Conservation (phyloP, 805 yeast genomes). For the Ogataea chonburiensis region DNA sequence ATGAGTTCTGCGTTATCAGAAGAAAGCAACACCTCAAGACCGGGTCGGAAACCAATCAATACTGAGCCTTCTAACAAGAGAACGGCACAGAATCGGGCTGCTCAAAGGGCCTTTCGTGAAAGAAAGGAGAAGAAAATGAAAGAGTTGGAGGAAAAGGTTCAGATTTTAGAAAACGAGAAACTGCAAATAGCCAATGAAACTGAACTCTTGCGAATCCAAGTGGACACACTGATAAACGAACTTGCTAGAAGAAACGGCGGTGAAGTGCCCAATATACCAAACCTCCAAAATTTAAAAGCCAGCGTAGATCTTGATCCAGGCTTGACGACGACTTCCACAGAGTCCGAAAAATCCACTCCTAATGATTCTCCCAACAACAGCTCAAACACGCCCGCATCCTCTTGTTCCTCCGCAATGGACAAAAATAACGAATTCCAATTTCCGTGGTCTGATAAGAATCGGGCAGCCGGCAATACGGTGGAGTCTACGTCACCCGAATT, state of each 20-base stretch:
- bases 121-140: conserved; percentile 85
- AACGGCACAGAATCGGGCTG: conserved; percentile 96
- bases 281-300: conserved; percentile 1
- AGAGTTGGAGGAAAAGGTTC: conserved; percentile 79
- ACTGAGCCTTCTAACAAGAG: conserved; percentile 80
- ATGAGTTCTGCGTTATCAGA: too few relatives aligned
- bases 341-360: conserved; percentile 20
- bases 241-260: conserved; percentile 34
- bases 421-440: conserved; percentile 10
- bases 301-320: conserved; percentile 1
- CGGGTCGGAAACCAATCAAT: conserved; percentile 78
- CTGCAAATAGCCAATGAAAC: conserved; percentile 67
- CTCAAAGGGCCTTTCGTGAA: conserved; percentile 96
- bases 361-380: conserved; percentile 14
- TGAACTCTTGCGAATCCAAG: conserved; percentile 72
- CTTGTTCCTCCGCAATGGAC: conserved; percentile 14
- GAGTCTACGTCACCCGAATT: conserved; percentile 1
- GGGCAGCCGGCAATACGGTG: background rate
- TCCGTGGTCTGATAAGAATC: conserved; percentile 10
- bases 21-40: conserved; percentile 38
- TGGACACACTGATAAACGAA: conserved; percentile 70
- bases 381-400: conserved; percentile 20
- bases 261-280: conserved; percentile 10
- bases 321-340: conserved; percentile 12
- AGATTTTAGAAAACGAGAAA: conserved; percentile 67